Evolutionary conservation across 2,329 filamentous ascomycete species (phyloP), one percentile per base, ranked within the genome.

Genomic region (Ascochyta pisi): DNA sequence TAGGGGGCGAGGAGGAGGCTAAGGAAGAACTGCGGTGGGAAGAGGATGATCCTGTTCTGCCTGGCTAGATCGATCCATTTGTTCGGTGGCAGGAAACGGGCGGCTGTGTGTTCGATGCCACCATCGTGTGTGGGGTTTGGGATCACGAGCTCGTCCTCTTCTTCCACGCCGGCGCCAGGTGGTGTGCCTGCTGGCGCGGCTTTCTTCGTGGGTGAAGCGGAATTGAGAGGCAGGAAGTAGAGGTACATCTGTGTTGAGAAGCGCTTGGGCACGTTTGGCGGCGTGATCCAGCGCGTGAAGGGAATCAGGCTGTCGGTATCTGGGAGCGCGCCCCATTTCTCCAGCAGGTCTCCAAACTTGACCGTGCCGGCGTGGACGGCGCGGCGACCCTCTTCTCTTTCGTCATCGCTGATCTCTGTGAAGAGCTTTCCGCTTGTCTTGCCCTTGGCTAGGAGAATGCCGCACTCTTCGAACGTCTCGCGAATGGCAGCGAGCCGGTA

Each of bases 191-290:
- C 33, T 10, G 69, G 76, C 64, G 58, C 66, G 29, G 65, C 69
- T 6, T 73, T 61, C 5, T 71, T 71, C 38, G 70, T 67, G 0
- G 73, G 66, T 7, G 67, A 67, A 1, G 56, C 42, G 13, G 77
- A 74, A 10, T 65, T 61, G 5, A 88, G 77, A 0, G 92, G 92
- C 3, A 97, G 82, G 75, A 96, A 88, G 76, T 96, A 96, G 10
- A 98, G 75, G 77, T 98, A 99, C 94, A 98, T 98, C 73, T 97
- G 93, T 0, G 94, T 97, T 0, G 90, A 91, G 78, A 96, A 99
- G 41, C 95, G 85, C 66, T 88, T 91, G 0, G 87, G 84, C 1
- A 89, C 79, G 58, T 84, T 86, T 0, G 81, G 76, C 0, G 94
- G 94, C 2, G 95, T 98, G 52, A 98, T 83, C 95, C 95, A 98